phyloP scores from a whole-genome alignment of 1,284 basidiomycete species.

The Ustilago xerochloae region DNA sequence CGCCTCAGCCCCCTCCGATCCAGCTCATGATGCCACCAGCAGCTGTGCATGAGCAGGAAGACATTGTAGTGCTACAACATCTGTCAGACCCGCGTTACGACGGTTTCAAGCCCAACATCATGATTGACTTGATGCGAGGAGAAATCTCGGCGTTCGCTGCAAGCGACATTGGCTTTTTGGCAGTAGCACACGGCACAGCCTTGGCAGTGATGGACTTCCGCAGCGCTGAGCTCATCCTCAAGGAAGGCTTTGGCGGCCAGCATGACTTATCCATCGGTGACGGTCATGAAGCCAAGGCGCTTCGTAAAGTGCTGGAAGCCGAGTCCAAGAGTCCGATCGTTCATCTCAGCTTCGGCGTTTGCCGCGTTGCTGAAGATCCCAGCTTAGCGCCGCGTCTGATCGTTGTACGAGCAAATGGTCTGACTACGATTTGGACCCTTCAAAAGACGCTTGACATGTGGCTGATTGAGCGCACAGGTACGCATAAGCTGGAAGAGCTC shows the following conservation, averaged over 20 bases:
- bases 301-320: conserved; percentile 45
- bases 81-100: conserved; percentile 36
- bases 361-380: conserved; percentile 48
- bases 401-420: conserved; percentile 51
- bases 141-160: conserved; percentile 48
- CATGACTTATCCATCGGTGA: conserved; percentile 11
- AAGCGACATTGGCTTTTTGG: conserved; percentile 61
- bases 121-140: conserved; percentile 58
- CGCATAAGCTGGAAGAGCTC: conserved; percentile 48
- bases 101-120: conserved; percentile 62
- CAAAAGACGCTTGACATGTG: conserved; percentile 54
- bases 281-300: conserved; percentile 18
- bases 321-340: conserved; percentile 54
- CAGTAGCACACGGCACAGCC: conserved; percentile 55
- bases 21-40: background rate
- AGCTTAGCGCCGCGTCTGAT: conserved; percentile 57
- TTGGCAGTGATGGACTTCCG: conserved; percentile 61
- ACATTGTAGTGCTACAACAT: conserved; percentile 39
- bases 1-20: too few species aligned
- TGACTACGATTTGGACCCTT: conserved; percentile 60
- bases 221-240: conserved; percentile 55
- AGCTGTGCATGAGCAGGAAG: conserved; percentile 16
- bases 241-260: conserved; percentile 57
- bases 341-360: conserved; percentile 53
- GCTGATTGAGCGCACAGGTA: conserved; percentile 46